phyloP scores from a whole-genome alignment of 331 rosid species.

The Stylosanthes scabra region DNA sequence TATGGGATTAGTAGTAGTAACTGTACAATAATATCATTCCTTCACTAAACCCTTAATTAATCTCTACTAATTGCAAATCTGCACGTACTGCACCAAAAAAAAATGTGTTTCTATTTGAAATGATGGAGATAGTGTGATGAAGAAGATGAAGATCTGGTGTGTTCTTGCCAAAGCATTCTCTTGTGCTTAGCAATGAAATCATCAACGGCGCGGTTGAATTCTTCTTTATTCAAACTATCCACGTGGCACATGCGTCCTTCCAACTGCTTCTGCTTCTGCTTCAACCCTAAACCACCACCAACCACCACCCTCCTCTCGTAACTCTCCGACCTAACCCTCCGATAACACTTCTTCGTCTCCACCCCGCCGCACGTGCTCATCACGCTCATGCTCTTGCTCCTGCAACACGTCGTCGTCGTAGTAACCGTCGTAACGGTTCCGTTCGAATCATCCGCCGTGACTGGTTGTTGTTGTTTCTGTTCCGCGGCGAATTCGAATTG shows the following conservation, averaged over 20 bases:
- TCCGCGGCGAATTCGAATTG: constrained; percentile 32
- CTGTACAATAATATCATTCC: constrained; percentile 35
- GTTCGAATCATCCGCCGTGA: constrained; percentile 5
- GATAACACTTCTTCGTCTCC: constrained; percentile 41
- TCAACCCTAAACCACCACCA: constrained; percentile 23
- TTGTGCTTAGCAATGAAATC: constrained; percentile 63
- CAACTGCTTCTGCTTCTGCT: constrained; percentile 13
- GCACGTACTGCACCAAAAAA: neutral
- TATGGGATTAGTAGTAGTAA: neutral
- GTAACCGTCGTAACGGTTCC: constrained; percentile 36
- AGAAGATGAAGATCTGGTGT: neutral
- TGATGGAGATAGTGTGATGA: constrained; percentile 24
- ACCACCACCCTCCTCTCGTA: constrained; percentile 27
- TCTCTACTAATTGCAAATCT: neutral
- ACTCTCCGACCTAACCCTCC: constrained; percentile 61
- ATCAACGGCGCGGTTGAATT: constrained; percentile 62
- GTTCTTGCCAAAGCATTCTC: constrained; percentile 48
- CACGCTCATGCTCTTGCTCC: neutral
- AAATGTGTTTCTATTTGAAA: neutral
- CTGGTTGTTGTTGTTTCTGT: constrained; percentile 24
- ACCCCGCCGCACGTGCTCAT: neutral
- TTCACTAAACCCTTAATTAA: neutral
- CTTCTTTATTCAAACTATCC: constrained; percentile 66
- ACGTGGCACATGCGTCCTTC: constrained; percentile 25
- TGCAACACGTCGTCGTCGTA: constrained; percentile 2